A percentile compares a stretch with the other conserved stretches of the same genome.
Conservation (phyloP, 805 yeast species). For the Candida bentonensis region DNA sequence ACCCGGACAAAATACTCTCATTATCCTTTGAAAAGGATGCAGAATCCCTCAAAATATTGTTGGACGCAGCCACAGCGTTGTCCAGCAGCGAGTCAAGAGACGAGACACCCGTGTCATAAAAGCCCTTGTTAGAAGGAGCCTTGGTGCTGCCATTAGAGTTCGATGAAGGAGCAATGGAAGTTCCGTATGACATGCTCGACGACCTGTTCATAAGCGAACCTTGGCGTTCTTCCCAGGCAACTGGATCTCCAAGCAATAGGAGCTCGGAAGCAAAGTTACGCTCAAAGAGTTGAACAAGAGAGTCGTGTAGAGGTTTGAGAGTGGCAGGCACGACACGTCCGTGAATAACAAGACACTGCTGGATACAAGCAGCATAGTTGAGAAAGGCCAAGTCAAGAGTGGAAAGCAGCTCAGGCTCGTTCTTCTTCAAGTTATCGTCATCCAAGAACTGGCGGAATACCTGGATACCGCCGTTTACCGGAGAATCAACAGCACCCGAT, state of each 20-base stretch:
- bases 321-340: slow-evolving; percentile 43
- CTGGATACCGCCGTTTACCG: slow-evolving; percentile 86
- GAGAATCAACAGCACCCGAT: slow-evolving; percentile 76
- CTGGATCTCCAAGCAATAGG: slow-evolving; percentile 1
- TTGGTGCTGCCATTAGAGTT: background rate
- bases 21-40: background rate
- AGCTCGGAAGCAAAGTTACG: slow-evolving; percentile 61
- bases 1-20: background rate
- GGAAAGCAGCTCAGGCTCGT: slow-evolving; percentile 21
- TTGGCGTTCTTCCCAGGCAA: slow-evolving; percentile 1
- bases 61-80: slow-evolving; percentile 18
- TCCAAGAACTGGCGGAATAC: slow-evolving; percentile 60
- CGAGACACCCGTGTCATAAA: slow-evolving; percentile 1
- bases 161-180: background rate
- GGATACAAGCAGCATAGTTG: slow-evolving; percentile 52
- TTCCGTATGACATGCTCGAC: background rate
- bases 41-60: background rate
- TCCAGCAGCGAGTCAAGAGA: slow-evolving; percentile 2
- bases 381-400: slow-evolving; percentile 35
- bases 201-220: background rate
- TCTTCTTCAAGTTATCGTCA: slow-evolving; percentile 15
- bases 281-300: slow-evolving; percentile 46
- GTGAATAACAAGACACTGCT: slow-evolving; percentile 55
- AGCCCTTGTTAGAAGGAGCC: background rate
- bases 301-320: slow-evolving; percentile 51